These are phyloP conservation scores for Arachis monticola DNA, from an alignment of 331 rosid genomes.

Conservation along the genomic window DNA sequence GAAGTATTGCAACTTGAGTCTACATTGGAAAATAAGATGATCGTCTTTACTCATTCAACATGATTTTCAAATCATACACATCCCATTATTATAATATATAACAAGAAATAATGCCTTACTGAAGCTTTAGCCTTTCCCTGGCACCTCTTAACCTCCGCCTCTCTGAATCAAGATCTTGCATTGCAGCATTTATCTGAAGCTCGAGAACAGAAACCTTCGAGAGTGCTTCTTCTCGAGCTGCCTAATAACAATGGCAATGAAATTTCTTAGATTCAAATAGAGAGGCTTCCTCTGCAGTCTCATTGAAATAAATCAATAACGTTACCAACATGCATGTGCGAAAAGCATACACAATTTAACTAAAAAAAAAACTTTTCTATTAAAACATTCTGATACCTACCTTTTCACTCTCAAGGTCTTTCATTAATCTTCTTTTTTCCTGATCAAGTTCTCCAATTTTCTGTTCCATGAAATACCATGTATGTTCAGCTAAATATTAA, in stretches of 20 bases:
- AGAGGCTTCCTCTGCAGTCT: conserved; percentile 27
- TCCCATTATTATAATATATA: conserved; percentile 8
- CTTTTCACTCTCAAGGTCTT: conserved; percentile 86
- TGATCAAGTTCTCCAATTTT: conserved; percentile 69
- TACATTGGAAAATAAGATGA: too few species aligned
- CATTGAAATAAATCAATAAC: conserved; percentile 10
- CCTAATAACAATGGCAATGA: conserved; percentile 77
- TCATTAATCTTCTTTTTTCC: conserved; percentile 55
- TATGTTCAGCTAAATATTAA: conserved; percentile 36
- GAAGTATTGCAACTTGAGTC: too few species aligned
- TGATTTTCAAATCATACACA: too few species aligned
- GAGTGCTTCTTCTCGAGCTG: conserved; percentile 95
- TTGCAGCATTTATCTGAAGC: conserved; percentile 81
- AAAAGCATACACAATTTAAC: conserved; percentile 6
- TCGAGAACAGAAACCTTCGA: conserved; percentile 82
- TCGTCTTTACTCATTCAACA: too few species aligned
- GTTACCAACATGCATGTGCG: conserved; percentile 21
- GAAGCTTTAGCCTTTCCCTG: conserved; percentile 87
- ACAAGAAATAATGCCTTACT: conserved; percentile 52
- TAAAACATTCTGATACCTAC: conserved; percentile 52
- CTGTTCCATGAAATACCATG: conserved; percentile 57
- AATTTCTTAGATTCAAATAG: conserved; percentile 54
- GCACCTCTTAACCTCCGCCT: conserved; percentile 77
- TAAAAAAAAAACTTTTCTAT: background rate
- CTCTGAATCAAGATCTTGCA: conserved; percentile 85